Evolutionary conservation across 2,329 filamentous ascomycete species (phyloP).

Genomic region (Bimuria novae-zelandiae): DNA sequence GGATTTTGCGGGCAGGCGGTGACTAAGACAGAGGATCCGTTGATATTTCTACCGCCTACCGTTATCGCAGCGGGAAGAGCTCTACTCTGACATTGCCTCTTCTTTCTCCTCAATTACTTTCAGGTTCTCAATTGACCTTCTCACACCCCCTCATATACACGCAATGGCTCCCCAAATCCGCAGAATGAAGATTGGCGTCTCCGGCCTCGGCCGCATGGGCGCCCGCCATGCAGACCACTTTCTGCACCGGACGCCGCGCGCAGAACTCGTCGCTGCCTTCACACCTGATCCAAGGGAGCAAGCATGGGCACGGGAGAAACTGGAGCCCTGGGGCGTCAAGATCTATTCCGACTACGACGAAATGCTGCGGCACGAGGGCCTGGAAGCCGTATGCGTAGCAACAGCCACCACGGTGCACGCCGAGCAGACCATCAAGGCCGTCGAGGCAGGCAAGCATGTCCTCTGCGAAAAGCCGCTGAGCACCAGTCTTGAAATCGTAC

Average conservation of each 20-base stretch:
- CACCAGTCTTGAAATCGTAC: slow-evolving; percentile 63
- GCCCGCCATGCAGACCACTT: slow-evolving; percentile 55
- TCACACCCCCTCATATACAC: neutral
- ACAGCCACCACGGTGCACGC: slow-evolving; percentile 62
- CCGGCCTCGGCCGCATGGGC: slow-evolving; percentile 57
- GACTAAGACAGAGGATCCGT: neutral
- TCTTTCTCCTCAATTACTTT: too few relatives aligned
- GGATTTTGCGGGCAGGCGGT: slow-evolving; percentile 2
- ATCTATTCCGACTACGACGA: slow-evolving; percentile 61
- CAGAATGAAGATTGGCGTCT: slow-evolving; percentile 52
- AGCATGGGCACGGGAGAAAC: slow-evolving; percentile 56
- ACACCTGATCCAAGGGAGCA: slow-evolving; percentile 49
- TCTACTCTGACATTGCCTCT: neutral
- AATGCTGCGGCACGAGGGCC: slow-evolving; percentile 60
- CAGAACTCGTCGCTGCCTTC: slow-evolving; percentile 54
- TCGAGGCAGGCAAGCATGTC: slow-evolving; percentile 60
- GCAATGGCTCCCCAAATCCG: slow-evolving; percentile 41
- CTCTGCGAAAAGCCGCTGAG: slow-evolving; percentile 65
- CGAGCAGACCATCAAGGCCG: slow-evolving; percentile 61
- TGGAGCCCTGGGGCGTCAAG: slow-evolving; percentile 57
- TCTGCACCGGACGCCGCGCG: slow-evolving; percentile 52
- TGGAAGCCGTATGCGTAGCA: slow-evolving; percentile 61
- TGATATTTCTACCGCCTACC: slow-evolving; percentile 7
- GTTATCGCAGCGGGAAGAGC: neutral
- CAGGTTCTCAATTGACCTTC: slow-evolving; percentile 2